phyloP scores from a whole-genome alignment of 179 eudicot species.

The Vitellaria paradoxa region DNA sequence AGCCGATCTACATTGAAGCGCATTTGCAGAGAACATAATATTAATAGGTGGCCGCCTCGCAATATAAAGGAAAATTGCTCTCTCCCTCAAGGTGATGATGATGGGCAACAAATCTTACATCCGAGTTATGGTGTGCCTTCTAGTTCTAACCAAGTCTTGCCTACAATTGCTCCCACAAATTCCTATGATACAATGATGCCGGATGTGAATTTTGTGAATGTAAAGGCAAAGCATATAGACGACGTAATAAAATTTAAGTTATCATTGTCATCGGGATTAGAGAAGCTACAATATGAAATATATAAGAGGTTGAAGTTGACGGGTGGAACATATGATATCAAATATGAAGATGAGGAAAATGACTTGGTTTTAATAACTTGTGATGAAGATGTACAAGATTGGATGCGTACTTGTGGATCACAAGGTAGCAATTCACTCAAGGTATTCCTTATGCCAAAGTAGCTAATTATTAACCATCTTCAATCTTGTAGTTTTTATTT shows the following conservation, averaged over 20 bases:
- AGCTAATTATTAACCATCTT: too few relatives aligned
- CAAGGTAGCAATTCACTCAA: too few relatives aligned
- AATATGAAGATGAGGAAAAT: slow-evolving; percentile 18
- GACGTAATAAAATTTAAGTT: slow-evolving; percentile 46
- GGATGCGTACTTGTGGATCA: background rate
- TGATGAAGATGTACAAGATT: slow-evolving; percentile 5
- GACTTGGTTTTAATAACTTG: slow-evolving; percentile 10
- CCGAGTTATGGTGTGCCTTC: too few relatives aligned
- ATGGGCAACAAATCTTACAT: too few relatives aligned
- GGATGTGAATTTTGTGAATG: slow-evolving; percentile 16
- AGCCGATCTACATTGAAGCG: slow-evolving; percentile 17
- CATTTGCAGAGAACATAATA: background rate
- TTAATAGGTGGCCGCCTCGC: slow-evolving; percentile 11
- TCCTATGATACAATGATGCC: too few relatives aligned
- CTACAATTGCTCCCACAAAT: too few relatives aligned
- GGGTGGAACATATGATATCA: background rate
- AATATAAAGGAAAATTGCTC: too few relatives aligned
- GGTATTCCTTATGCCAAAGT: too few relatives aligned
- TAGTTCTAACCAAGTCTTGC: too few relatives aligned
- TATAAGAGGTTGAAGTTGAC: slow-evolving; percentile 34
- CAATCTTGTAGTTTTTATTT: too few relatives aligned
- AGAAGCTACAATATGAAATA: slow-evolving; percentile 37
- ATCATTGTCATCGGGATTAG: slow-evolving; percentile 26
- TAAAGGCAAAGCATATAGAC: slow-evolving; percentile 47
- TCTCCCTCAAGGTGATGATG: too few relatives aligned